Evolutionary conservation across 345 rosid species (phyloP).

Genomic region (Barbarea vulgaris): DNA sequence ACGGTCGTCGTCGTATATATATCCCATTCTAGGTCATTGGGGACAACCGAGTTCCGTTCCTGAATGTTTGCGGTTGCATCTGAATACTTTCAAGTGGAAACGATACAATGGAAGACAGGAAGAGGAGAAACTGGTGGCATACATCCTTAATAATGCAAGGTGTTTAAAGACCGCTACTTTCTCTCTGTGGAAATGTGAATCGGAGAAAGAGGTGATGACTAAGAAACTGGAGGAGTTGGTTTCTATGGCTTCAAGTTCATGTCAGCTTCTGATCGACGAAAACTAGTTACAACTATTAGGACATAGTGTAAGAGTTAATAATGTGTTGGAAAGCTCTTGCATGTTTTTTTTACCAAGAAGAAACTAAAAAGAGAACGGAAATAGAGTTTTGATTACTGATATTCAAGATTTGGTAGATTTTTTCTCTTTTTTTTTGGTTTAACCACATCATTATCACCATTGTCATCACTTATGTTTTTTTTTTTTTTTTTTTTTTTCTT

Average conservation of each 20-base stretch:
- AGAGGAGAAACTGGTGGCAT: background rate
- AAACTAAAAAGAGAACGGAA: too few species aligned
- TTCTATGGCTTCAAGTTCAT: background rate
- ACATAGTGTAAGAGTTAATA: too few species aligned
- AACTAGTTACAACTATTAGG: too few species aligned
- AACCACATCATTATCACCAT: too few species aligned
- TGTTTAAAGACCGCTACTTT: background rate
- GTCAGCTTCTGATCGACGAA: background rate
- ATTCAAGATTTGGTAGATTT: too few species aligned
- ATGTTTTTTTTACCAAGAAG: too few species aligned
- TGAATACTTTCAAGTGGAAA: background rate
- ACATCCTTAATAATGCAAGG: background rate
- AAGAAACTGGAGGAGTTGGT: background rate
- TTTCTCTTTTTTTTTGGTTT: too few species aligned
- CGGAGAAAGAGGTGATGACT: background rate
- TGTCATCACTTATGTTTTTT: too few species aligned
- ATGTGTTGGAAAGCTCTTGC: too few species aligned
- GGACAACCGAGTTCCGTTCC: background rate
- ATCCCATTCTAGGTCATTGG: background rate
- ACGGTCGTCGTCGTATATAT: fast-evolving
- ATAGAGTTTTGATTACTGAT: too few species aligned
- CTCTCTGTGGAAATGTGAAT: background rate
- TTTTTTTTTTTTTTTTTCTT: too few species aligned
- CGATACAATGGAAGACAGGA: background rate
- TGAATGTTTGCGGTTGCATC: background rate